Percentiles rank a stretch among this genome's conserved stretches.
These are phyloP conservation scores for Yamadazyma friedrichii DNA, from an alignment of 1,139 yeast genomes.

Conservation along the genomic window DNA sequence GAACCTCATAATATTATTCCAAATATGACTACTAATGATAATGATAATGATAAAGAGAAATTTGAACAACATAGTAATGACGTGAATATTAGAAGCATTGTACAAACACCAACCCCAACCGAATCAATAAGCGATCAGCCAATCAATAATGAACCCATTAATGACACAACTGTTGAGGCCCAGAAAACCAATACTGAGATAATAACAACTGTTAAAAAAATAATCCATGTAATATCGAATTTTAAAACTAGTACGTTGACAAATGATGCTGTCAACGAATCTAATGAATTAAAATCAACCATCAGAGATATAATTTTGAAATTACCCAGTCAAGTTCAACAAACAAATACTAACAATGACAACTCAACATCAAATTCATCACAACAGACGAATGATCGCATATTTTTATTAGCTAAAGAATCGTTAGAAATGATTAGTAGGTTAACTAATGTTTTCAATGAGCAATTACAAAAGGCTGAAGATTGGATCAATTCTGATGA, in stretches of 20 bases:
- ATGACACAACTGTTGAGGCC: slow-evolving; percentile 14
- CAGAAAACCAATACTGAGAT: slow-evolving; percentile 74
- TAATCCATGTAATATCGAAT: slow-evolving; percentile 80
- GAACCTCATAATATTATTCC: not conserved
- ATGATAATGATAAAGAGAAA: slow-evolving; percentile 9
- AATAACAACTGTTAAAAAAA: slow-evolving; percentile 83
- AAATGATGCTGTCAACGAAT: slow-evolving; percentile 16
- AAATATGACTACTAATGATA: slow-evolving; percentile 2
- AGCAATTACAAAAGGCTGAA: slow-evolving; percentile 81
- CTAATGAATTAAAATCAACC: slow-evolving; percentile 51
- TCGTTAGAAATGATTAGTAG: slow-evolving; percentile 84
- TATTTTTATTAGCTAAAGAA: slow-evolving; percentile 81
- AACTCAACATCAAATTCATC: slow-evolving; percentile 14
- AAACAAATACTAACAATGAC: slow-evolving; percentile 20
- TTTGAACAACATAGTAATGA: slow-evolving; percentile 11
- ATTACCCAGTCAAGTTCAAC: slow-evolving; percentile 55
- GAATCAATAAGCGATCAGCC: not conserved
- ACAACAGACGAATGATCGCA: slow-evolving; percentile 56
- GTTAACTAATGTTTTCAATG: slow-evolving; percentile 80
- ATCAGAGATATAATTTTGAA: slow-evolving; percentile 77
- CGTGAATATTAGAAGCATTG: slow-evolving; percentile 8
- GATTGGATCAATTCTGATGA: slow-evolving; percentile 62
- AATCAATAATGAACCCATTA: not conserved
- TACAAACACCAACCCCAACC: slow-evolving; percentile 6
- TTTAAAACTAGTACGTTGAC: slow-evolving; percentile 72